Base-by-base conservation (phyloP, 441 rosid species). In the Capsella rubella region DNA sequence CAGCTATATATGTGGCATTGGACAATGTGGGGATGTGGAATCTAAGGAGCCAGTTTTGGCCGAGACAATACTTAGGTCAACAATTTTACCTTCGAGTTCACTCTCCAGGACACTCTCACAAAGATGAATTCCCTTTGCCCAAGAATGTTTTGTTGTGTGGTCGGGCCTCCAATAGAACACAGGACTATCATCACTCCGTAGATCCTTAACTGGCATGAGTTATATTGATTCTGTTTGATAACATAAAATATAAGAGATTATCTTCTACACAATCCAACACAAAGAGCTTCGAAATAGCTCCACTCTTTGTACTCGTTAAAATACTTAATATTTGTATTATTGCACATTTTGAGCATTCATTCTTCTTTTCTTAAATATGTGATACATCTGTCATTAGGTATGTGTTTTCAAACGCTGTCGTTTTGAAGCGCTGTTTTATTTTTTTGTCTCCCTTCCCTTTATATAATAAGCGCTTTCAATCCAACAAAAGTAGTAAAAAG, bases 11-110 rank as follows among this genome's bases (percentile, higher is more conserved):
- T 73, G 73, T 89, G 28, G 76, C 86, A n/a, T 76, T 88, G 34
- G 93, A 87, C 71, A 88, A 88, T 64, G 88, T 85, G 31, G 90
- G 93, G 51, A 87, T 89, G 89, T 89, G 93, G 93, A 89, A 89
- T 74, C 57, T 89, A 71, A 80, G 91, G 59, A 79, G 80, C 2
- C 84, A 85, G 79, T 80, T 71, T 18, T 89, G 93, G 93, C 84
- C 88, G 0, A 79, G 93, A 60, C 93, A 87, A 52, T 89, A 89
- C 71, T 82, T 89, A 3, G 93, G 90, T 32, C 90, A 86, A 60
- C 90, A 89, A n/a, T 87, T 89, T 52, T 89, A 89, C 61, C 53
- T 89, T 62, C 53, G 91, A 67, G 93, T 89, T 34, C 71, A 76
- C n/a, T 49, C 88, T 5, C 82, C 87, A 0, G 75, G 54, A 47